These are phyloP conservation scores for Colletotrichum sp. DNA, from an alignment of 2,329 filamentous ascomycete species.

Conservation along the genomic window DNA sequence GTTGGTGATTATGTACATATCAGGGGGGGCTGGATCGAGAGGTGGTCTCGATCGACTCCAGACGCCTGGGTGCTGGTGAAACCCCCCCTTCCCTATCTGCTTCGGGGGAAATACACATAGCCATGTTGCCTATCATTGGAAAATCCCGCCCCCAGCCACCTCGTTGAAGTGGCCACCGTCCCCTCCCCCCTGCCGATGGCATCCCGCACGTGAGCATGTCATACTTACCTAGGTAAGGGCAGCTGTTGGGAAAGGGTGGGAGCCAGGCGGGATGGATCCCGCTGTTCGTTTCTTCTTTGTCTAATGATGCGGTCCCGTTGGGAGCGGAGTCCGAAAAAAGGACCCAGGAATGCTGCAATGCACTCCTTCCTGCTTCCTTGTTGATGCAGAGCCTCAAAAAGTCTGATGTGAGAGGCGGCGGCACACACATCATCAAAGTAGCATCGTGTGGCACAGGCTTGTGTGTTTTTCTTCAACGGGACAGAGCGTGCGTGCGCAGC, in stretches of 20 bases:
- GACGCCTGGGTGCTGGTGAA: conserved; percentile 13
- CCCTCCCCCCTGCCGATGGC: background rate
- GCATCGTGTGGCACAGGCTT: background rate
- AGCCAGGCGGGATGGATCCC: background rate
- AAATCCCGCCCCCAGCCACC: conserved; percentile 6
- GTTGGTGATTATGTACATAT: background rate
- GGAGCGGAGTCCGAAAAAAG: background rate
- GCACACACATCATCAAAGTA: background rate
- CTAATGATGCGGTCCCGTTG: background rate
- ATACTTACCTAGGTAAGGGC: background rate
- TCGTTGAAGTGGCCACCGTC: background rate
- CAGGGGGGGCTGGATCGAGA: conserved; percentile 1
- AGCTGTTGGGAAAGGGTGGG: background rate
- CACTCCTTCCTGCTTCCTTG: background rate
- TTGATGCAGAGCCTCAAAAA: conserved; percentile 14
- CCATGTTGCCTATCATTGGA: background rate
- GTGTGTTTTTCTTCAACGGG: background rate
- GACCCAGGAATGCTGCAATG: background rate
- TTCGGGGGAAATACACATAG: background rate
- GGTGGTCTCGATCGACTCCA: conserved; percentile 18
- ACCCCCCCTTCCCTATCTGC: conserved; percentile 3
- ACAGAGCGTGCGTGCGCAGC: background rate
- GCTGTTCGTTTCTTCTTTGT: background rate
- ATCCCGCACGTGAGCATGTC: background rate
- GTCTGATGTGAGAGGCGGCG: conserved; percentile 4